A percentile compares a stretch with the other conserved stretches of the same genome.
These are phyloP conservation scores for Fusarium sp. DNA, from an alignment of 2,329 filamentous ascomycete species.

Conservation along the genomic window DNA sequence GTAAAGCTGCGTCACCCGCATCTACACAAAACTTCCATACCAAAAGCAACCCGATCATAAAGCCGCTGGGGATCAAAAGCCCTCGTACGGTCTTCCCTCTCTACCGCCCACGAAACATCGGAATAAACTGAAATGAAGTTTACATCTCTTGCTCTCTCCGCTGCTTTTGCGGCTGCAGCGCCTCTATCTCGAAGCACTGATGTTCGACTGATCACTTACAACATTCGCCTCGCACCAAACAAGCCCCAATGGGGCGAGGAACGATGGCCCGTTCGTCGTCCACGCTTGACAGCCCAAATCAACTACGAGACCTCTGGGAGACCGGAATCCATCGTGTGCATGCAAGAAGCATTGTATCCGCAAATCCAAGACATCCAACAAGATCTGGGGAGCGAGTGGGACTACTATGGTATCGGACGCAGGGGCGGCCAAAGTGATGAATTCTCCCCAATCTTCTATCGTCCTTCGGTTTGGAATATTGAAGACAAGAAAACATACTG, in stretches of 20 bases:
- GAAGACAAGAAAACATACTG: conserved; percentile 64
- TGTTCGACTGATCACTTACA: conserved; percentile 68
- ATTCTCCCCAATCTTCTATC: conserved; percentile 74
- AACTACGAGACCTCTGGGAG: conserved; percentile 57
- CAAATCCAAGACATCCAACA: conserved; percentile 66
- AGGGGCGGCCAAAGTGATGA: conserved; percentile 70
- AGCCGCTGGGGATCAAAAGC: not conserved
- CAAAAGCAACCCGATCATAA: not conserved
- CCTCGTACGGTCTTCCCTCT: not conserved
- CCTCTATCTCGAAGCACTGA: conserved; percentile 22
- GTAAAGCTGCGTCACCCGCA: not conserved
- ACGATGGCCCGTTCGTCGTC: conserved; percentile 62
- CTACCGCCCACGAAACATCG: not conserved
- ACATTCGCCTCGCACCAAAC: conserved; percentile 67
- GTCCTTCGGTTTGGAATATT: conserved; percentile 59
- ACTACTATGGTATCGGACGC: conserved; percentile 63
- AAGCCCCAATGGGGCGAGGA: conserved; percentile 60
- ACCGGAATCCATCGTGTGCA: conserved; percentile 63
- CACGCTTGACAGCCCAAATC: conserved; percentile 61
- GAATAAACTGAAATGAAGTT: conserved; percentile 29
- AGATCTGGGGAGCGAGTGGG: conserved; percentile 54
- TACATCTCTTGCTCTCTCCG: conserved; percentile 7
- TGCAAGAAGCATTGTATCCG: conserved; percentile 70
- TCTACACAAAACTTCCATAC: not conserved
- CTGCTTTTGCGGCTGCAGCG: conserved; percentile 11